Conservation (phyloP, 1,139 yeast species). For the Tardiomyces blankii region DNA sequence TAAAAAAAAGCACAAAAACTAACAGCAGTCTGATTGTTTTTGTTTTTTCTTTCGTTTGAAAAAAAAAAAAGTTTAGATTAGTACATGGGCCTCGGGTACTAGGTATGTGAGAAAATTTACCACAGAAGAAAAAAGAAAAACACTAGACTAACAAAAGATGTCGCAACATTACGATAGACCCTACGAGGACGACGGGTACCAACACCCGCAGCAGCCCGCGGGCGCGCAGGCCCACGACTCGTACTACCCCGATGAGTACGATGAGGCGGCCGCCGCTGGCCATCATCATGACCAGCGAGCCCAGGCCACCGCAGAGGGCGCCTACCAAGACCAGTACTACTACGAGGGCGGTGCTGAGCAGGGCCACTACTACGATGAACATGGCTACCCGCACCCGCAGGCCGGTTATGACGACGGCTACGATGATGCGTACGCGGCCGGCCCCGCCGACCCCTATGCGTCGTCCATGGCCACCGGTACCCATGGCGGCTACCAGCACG, state of each 20-base stretch:
- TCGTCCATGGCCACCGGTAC: slow-evolving; percentile 10
- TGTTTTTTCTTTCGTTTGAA: no score
- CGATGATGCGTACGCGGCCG: slow-evolving; percentile 24
- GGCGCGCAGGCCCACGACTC: slow-evolving; percentile 11
- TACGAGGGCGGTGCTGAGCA: slow-evolving; percentile 18
- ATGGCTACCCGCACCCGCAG: slow-evolving; percentile 19
- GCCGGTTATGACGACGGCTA: slow-evolving; percentile 20
- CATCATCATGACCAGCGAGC: slow-evolving; percentile 23
- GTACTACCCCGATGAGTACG: slow-evolving; percentile 16
- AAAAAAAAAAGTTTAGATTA: no score
- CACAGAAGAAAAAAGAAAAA: background rate
- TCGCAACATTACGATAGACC: background rate
- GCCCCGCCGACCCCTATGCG: slow-evolving; percentile 25
- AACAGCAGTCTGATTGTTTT: no score
- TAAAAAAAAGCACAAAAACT: no score
- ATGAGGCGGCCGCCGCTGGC: slow-evolving; percentile 14
- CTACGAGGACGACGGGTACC: background rate
- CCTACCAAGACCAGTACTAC: slow-evolving; percentile 21
- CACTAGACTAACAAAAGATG: background rate
- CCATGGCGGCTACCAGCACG: slow-evolving; percentile 17
- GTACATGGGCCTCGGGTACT: no score
- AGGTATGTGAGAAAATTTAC: no score
- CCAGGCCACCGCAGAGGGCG: slow-evolving; percentile 7
- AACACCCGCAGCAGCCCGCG: background rate
- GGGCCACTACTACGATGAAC: slow-evolving; percentile 19